Base-by-base conservation (phyloP, 208 protist species). In the Crithidia thermophila region DNA sequence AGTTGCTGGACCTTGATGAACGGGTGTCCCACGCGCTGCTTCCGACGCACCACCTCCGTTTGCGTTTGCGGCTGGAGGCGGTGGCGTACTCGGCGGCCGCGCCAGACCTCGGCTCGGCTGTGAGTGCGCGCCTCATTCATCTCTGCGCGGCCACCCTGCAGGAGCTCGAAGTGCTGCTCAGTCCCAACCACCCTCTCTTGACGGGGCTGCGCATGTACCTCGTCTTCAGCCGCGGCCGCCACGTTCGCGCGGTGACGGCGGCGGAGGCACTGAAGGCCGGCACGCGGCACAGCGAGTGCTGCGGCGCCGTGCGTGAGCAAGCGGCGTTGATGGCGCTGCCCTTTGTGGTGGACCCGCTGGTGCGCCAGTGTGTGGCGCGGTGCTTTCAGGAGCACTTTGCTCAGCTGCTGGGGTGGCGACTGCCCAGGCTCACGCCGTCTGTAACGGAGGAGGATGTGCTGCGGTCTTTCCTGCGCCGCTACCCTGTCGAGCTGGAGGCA, bases 371-470 rank as follows among this genome's bases (percentile, higher is more conserved):
- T 52, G 59, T 94, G 13, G 63, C 84, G 14, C 71, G 61, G 27
- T 86, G 76, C 49, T 94, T 94, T 68, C 88, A 94, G 63, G 88
- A 94, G 72, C 78, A 90, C 67, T 85, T 75, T 53, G 71, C 81
- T 9, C 82, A 88, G 67, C 55, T 68, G 18, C 42, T 76, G 20
- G 53, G 30, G 4, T 76, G 70, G 70, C 28, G 42, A 67, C 42
- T 82, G 72, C 67, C 53, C 40, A 23, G 27, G 62, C 66, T 70
- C 49, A 16, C n/a, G n/a, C n/a, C 36, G 10, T 51, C 39, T 20
- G 47, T 21, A 14, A 25, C 62, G 43, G 72, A 83, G 31, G 9
- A 28, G 0, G 75, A 76, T 18, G 33, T 83, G 18, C 67, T 94
- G 30, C 9, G 36, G 18, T 75, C 64, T 33, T 94, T 90, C 40